Evolutionary conservation across 192 early-diverging fungal species (phyloP).

Genomic region (Gorgonomyces haynaldii): DNA sequence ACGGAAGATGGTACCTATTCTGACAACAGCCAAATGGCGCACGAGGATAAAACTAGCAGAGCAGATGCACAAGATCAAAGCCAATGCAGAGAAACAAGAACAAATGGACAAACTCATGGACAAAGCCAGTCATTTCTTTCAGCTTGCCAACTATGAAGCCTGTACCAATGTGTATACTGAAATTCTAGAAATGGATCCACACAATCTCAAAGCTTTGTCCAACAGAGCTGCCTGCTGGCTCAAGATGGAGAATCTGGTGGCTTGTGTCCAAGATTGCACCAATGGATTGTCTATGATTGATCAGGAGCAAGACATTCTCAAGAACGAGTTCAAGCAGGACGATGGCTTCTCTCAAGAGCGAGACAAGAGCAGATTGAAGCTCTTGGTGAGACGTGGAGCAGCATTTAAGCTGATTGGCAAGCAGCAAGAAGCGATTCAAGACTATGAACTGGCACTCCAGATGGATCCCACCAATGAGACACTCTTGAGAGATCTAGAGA

Average conservation of each 20-base stretch:
- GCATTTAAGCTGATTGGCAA: constrained; percentile 18
- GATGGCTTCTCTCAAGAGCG: constrained; percentile 31
- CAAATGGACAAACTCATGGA: constrained; percentile 37
- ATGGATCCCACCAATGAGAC: constrained; percentile 4
- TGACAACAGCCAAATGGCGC: constrained; percentile 28
- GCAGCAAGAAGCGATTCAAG: neutral
- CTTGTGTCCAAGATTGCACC: constrained; percentile 54
- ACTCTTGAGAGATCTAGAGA: neutral
- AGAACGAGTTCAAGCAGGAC: constrained; percentile 24
- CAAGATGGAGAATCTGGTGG: constrained; percentile 39
- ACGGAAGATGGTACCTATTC: constrained; percentile 34
- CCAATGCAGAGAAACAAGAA: constrained; percentile 10
- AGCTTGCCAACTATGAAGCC: constrained; percentile 40
- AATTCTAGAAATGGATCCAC: constrained; percentile 51
- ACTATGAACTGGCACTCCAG: constrained; percentile 2
- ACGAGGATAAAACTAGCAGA: constrained; percentile 25
- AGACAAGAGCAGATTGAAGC: constrained; percentile 30
- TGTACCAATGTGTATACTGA: constrained; percentile 64
- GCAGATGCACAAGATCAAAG: constrained; percentile 14
- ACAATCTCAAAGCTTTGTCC: constrained; percentile 38
- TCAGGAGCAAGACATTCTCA: constrained; percentile 14
- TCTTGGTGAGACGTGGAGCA: constrained; percentile 56
- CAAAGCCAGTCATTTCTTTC: constrained; percentile 60
- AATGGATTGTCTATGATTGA: constrained; percentile 38
- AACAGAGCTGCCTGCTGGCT: constrained; percentile 58